These are phyloP conservation scores for Moniliella sp. DNA, from an alignment of 1,284 basidiomycete species.

Conservation along the genomic window DNA sequence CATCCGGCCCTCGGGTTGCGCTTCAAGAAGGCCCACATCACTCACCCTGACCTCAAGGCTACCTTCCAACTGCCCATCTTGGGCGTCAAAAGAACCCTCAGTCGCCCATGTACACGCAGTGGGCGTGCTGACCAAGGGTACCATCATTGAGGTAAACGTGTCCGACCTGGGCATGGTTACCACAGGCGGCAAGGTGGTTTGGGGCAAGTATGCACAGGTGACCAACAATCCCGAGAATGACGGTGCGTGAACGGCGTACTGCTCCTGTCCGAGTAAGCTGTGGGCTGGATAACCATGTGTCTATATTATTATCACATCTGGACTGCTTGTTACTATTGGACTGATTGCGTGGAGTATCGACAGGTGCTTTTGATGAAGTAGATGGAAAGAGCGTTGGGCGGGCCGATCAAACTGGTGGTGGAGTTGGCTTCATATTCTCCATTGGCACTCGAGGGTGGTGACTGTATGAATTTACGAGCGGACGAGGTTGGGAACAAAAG, in stretches of 20 bases:
- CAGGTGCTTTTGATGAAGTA: no score
- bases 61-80: constrained; percentile 97
- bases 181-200: constrained; percentile 73
- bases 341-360: no score
- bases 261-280: neutral
- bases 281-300: no score
- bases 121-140: constrained; percentile 93
- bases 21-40: constrained; percentile 95
- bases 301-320: no score
- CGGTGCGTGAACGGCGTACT: constrained; percentile 13
- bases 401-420: no score
- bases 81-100: constrained; percentile 99
- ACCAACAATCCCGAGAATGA: constrained; percentile 37
- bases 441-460: no score
- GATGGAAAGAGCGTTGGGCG: no score
- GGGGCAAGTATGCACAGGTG: constrained; percentile 75
- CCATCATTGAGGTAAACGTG: constrained; percentile 87
- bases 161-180: constrained; percentile 62
- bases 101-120: constrained; percentile 72
- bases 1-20: constrained; percentile 89
- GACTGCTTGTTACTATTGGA: no score
- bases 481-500: no score
- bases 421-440: no score
- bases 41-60: constrained; percentile 90
- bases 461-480: no score